A percentile compares a stretch with the other conserved stretches of the same genome.
Conservation (phyloP, 2,329 filamentous ascomycete genomes). For the Paraphaeosphaeria minitans region DNA sequence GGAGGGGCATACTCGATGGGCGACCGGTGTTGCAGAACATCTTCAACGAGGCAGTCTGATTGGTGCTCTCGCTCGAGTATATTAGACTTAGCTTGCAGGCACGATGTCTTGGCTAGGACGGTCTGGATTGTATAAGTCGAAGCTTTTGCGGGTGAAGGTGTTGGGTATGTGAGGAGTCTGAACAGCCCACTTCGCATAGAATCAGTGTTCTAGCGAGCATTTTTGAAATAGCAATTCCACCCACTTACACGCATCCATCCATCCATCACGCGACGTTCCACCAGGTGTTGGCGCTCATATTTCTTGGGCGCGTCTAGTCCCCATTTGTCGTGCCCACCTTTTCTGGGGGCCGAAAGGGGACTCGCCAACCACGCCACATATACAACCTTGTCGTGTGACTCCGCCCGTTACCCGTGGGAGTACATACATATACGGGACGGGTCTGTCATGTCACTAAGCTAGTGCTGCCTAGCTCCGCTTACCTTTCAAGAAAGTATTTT, state of each 20-base stretch:
- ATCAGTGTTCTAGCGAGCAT: not conserved
- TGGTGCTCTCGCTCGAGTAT: not conserved
- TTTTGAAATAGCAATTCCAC: not conserved
- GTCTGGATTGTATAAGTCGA: conserved; percentile 7
- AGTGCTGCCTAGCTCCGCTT: too few relatives aligned
- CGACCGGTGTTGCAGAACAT: conserved; percentile 76
- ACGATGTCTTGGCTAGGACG: conserved; percentile 3
- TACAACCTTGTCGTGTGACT: too few relatives aligned
- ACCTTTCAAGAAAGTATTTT: too few relatives aligned
- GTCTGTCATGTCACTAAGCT: too few relatives aligned
- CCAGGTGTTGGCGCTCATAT: not conserved
- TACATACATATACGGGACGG: too few relatives aligned
- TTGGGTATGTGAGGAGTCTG: not conserved
- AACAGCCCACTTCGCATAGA: not conserved
- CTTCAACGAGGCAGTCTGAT: conserved; percentile 61
- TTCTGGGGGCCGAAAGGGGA: too few relatives aligned
- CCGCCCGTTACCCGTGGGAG: too few relatives aligned
- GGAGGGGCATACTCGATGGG: conserved; percentile 64
- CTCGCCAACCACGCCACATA: too few relatives aligned
- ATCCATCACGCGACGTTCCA: not conserved
- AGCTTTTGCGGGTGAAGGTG: not conserved
- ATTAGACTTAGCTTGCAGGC: not conserved
- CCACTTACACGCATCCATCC: not conserved
- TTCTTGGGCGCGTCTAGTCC: too few relatives aligned
- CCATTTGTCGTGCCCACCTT: too few relatives aligned